These are phyloP conservation scores for Liquidambar formosana DNA, from an alignment of 164 flowering plant genomes.

Conservation along the genomic window DNA sequence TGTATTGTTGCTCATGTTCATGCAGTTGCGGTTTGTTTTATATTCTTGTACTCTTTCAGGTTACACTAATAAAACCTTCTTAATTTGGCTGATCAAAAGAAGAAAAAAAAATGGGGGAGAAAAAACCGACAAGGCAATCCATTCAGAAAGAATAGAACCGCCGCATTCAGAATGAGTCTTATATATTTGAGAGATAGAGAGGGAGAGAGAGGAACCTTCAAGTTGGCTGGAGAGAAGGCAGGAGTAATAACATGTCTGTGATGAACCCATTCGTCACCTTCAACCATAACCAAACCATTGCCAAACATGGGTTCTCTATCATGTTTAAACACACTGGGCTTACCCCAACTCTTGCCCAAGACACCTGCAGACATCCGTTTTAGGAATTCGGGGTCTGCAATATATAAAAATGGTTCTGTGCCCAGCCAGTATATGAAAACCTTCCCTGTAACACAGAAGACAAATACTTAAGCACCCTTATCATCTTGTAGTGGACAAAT, in stretches of 20 bases:
- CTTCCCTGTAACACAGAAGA: slow-evolving; percentile 51
- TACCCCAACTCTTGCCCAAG: slow-evolving; percentile 74
- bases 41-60: too few relatives aligned
- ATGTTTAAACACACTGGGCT: slow-evolving; percentile 65
- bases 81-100: too few relatives aligned
- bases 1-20: too few relatives aligned
- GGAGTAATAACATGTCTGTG: slow-evolving; percentile 71
- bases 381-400: slow-evolving; percentile 78
- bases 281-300: slow-evolving; percentile 68
- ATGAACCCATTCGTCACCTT: slow-evolving; percentile 74
- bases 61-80: too few relatives aligned
- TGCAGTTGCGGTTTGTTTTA: too few relatives aligned
- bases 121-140: too few relatives aligned
- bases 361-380: slow-evolving; percentile 50
- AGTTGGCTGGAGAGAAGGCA: slow-evolving; percentile 57
- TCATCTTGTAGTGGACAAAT: too few relatives aligned
- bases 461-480: neutral
- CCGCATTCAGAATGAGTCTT: too few relatives aligned
- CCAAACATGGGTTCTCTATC: slow-evolving; percentile 88
- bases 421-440: slow-evolving; percentile 83
- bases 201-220: too few relatives aligned
- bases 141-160: too few relatives aligned
- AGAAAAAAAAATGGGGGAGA: too few relatives aligned
- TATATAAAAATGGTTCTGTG: slow-evolving; percentile 72
- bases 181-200: too few relatives aligned